These are phyloP conservation scores for Inosperma sp. DNA, from an alignment of 768 basidiomycete genomes.

Conservation along the genomic window DNA sequence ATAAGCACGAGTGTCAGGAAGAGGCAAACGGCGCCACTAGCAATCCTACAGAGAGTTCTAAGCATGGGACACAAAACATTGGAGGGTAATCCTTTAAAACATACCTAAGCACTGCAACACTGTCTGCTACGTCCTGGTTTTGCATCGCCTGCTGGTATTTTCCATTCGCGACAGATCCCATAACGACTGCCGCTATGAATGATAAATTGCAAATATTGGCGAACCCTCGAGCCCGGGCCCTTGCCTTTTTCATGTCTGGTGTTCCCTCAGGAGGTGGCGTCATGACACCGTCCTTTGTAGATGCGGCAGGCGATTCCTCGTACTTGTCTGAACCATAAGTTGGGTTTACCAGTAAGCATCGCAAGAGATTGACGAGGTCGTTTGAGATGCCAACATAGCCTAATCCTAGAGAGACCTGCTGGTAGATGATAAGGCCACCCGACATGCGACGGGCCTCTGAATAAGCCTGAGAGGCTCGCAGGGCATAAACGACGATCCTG, in stretches of 20 bases:
- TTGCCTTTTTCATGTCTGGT: constrained; percentile 27
- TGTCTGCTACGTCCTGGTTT: constrained; percentile 19
- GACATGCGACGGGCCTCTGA: constrained; percentile 18
- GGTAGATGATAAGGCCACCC: constrained; percentile 24
- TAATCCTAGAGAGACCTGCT: constrained; percentile 29
- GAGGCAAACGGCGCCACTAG: constrained; percentile 20
- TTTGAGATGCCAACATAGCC: constrained; percentile 33
- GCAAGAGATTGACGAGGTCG: constrained; percentile 33
- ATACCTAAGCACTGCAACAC: constrained; percentile 20
- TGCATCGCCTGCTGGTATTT: constrained; percentile 18
- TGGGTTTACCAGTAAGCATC: constrained; percentile 38
- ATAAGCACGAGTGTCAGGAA: constrained; percentile 14
- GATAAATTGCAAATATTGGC: constrained; percentile 20
- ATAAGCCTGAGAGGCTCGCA: constrained; percentile 27
- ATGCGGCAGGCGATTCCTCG: constrained; percentile 24
- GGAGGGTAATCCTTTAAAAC: not conserved
- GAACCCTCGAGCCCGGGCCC: constrained; percentile 30
- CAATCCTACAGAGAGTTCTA: constrained; percentile 21
- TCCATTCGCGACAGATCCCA: constrained; percentile 28
- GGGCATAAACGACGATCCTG: constrained; percentile 31
- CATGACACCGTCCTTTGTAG: constrained; percentile 22
- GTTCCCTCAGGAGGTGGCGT: constrained; percentile 23
- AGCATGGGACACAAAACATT: not conserved
- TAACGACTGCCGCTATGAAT: constrained; percentile 30
- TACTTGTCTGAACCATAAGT: constrained; percentile 32